These are phyloP conservation scores for Fraxinus xanthoxyloides DNA, from an alignment of 305 asterid genomes.

Conservation along the genomic window DNA sequence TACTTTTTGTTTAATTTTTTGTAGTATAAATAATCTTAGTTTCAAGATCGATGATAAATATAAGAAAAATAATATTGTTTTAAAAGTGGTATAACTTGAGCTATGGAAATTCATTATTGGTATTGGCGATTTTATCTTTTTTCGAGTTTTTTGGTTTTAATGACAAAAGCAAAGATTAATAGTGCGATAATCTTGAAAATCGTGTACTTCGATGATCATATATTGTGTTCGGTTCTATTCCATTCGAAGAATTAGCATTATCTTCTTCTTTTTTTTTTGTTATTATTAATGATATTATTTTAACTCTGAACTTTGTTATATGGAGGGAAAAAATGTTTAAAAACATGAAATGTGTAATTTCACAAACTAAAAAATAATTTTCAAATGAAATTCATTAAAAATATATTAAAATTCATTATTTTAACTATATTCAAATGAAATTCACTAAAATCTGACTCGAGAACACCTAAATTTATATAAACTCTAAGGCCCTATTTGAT, in stretches of 20 bases:
- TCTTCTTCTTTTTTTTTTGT: neutral
- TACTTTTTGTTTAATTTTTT: neutral
- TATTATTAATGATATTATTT: too few species aligned
- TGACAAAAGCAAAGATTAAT: neutral
- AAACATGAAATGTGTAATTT: neutral
- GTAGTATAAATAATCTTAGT: neutral
- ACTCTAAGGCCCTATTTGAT: neutral
- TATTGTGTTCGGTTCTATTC: too few species aligned
- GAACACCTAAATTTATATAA: neutral
- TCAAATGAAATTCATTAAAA: too few species aligned
- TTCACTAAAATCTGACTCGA: neutral
- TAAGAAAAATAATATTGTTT: neutral
- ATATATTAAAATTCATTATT: too few species aligned
- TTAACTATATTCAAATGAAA: too few species aligned
- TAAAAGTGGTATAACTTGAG: neutral
- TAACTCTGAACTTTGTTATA: neutral
- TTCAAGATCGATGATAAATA: neutral
- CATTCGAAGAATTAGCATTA: neutral
- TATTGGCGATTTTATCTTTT: neutral
- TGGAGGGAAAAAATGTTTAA: neutral
- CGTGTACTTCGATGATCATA: neutral
- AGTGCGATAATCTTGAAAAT: neutral
- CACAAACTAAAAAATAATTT: too few species aligned
- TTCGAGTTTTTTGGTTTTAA: neutral
- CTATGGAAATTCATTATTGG: neutral